Percentiles rank a stretch among this genome's conserved stretches.
phyloP scores from a whole-genome alignment of 306 rosid genomes.

The Casuarina equisetifolia region DNA sequence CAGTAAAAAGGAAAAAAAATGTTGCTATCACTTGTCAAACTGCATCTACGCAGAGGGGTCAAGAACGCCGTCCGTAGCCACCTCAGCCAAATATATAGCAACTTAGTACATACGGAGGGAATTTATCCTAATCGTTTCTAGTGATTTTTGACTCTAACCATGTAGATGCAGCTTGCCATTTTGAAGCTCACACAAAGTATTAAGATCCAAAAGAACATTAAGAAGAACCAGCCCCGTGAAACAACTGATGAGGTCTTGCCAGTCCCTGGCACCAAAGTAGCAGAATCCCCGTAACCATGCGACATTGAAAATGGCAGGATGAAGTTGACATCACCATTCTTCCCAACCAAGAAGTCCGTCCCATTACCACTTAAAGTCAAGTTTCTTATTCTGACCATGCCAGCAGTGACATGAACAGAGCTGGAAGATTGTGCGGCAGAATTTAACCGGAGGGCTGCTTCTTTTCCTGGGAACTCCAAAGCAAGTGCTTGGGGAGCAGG shows the following conservation, averaged over 20 bases:
- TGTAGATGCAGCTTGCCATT: constrained; percentile 60
- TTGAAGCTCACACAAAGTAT: constrained; percentile 66
- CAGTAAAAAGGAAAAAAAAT: no score
- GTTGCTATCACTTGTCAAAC: no score
- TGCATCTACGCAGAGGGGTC: no score
- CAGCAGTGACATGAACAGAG: constrained; percentile 70
- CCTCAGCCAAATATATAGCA: no score
- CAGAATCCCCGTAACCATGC: constrained; percentile 31
- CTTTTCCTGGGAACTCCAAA: constrained; percentile 68
- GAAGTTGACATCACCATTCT: constrained; percentile 55
- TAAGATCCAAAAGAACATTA: constrained; percentile 63
- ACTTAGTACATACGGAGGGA: no score
- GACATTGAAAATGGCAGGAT: constrained; percentile 44
- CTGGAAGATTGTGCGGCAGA: constrained; percentile 63
- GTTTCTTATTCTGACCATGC: constrained; percentile 73
- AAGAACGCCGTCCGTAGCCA: no score
- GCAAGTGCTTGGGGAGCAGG: constrained; percentile 90
- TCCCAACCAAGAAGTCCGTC: constrained; percentile 55
- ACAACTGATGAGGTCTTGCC: constrained; percentile 59
- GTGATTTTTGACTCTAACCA: background rate
- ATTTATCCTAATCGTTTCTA: no score
- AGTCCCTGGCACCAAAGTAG: constrained; percentile 39
- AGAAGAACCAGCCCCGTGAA: constrained; percentile 64
- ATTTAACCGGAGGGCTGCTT: constrained; percentile 44
- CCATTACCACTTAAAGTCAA: constrained; percentile 46